Evolutionary conservation across 129 eudicot species (phyloP).

Genomic region (Artemisia annua): DNA sequence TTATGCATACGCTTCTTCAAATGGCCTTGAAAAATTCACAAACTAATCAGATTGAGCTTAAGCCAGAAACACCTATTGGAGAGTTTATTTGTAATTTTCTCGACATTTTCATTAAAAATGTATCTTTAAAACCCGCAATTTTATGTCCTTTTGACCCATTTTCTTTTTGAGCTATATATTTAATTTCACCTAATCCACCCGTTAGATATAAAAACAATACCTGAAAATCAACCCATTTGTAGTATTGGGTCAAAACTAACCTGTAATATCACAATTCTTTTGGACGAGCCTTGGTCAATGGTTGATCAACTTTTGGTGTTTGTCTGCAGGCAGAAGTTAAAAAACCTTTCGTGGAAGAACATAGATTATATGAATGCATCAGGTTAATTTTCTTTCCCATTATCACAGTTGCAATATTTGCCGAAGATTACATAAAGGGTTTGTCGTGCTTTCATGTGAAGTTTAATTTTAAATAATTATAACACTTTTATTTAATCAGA

Average conservation of each 20-base stretch:
- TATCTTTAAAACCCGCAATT: too few relatives aligned
- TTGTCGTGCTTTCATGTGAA: constrained; percentile 83
- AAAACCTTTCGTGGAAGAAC: constrained; percentile 82
- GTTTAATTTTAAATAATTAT: neutral
- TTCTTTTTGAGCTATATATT: too few relatives aligned
- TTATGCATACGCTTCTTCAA: too few relatives aligned
- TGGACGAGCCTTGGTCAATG: neutral
- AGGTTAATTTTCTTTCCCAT: constrained; percentile 44
- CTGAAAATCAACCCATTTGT: too few relatives aligned
- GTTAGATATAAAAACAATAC: too few relatives aligned
- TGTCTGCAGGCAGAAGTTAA: constrained; percentile 72
- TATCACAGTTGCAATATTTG: constrained; percentile 26
- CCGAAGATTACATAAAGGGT: constrained; percentile 76
- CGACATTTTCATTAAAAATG: too few relatives aligned
- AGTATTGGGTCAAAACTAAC: neutral
- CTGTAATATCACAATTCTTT: neutral
- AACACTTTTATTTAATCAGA: neutral
- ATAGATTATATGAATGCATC: constrained; percentile 73
- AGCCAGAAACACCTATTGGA: too few relatives aligned
- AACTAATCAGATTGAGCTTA: too few relatives aligned
- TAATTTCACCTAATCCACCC: too few relatives aligned
- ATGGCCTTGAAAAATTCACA: too few relatives aligned
- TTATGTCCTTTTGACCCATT: too few relatives aligned
- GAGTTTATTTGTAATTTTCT: too few relatives aligned
- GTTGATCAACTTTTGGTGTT: constrained; percentile 18